Evolutionary conservation across 2,329 filamentous ascomycete genomes (phyloP), one percentile per base, ranked within the genome.

Genomic region (Trichoderma hamatum): DNA sequence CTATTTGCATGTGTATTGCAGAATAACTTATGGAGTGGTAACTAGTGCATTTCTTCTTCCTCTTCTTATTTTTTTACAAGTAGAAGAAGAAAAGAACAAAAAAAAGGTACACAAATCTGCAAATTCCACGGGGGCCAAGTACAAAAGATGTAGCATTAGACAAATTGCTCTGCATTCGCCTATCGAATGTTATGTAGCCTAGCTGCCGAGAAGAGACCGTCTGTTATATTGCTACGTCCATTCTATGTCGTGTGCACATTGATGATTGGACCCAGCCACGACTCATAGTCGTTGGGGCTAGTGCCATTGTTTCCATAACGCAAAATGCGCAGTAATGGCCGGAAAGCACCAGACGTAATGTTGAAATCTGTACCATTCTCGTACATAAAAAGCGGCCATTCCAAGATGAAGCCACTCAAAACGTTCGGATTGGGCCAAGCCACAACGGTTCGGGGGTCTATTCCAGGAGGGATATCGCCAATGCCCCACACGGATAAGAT

Each of bases 191-290:
- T n/a, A n/a, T n/a, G n/a, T 3, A n/a, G 6, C 39, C 16, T 43
- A 19, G 16, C 6, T n/a, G 3, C 16, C 9, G 39, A n/a, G 7
- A n/a, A n/a, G 39, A 9, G 6, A 7, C 7, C 2, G 6, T n/a
- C 16, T 43, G 6, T 10, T 10, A 10, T 13, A 24, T 13, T 10
- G 3, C 46, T 19, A 43, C 13, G 3, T 10, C 13, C 51, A 24
- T 80, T 52, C 52, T 21, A 60, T 14, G 46, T 34, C 30, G 43
- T 67, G n/a, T 52, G 13, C 19, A 43, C 46, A 10, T 68, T 61
- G 30, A 28, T 43, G 1, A 67, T 68, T 11, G 65, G 56, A 3
- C 56, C 56, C 5, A 61, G 39, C 65, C 65, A 60, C 46, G 64
- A 60, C 13, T 52, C 30, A n/a, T 52, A 55, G 6, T 55, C 32